A percentile compares a stretch with the other conserved stretches of the same genome.
Evolutionary conservation across 2,329 filamentous ascomycete genomes (phyloP).

Genomic region (Aureobasidium sp.): DNA sequence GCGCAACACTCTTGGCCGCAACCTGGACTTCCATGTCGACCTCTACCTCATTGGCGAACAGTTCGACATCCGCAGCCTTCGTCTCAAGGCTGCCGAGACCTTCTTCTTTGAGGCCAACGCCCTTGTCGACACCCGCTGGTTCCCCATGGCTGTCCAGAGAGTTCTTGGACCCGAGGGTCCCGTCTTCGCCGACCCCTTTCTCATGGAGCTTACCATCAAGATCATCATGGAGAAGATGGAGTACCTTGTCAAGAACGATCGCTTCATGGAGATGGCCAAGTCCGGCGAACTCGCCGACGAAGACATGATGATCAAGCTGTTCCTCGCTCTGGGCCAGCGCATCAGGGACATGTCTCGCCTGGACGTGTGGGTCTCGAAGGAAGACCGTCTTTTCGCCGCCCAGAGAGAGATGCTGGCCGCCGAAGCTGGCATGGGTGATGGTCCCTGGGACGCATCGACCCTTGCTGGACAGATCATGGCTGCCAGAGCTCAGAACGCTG

Average conservation of each 20-base stretch:
- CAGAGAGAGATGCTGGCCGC: not conserved
- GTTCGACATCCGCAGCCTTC: not conserved
- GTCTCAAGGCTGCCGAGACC: not conserved
- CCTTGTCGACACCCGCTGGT: not conserved
- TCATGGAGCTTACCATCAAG: not conserved
- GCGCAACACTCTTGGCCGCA: not conserved
- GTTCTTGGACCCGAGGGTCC: not conserved
- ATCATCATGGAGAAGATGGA: not conserved
- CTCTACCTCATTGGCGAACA: constrained; percentile 6
- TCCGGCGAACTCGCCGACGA: not conserved
- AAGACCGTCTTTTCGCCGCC: not conserved
- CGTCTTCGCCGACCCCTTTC: not conserved
- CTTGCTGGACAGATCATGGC: not conserved
- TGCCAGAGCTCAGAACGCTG: not conserved
- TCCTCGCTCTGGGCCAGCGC: not conserved
- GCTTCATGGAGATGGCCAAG: not conserved
- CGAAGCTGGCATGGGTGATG: not conserved
- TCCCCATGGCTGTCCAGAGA: not conserved
- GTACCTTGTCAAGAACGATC: not conserved
- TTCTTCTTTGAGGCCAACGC: not conserved
- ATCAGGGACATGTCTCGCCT: not conserved
- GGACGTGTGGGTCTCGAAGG: not conserved
- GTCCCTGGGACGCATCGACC: not conserved
- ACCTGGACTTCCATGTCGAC: constrained; percentile 6
- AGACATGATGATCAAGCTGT: not conserved